Conservation (phyloP, 2,329 filamentous ascomycete genomes). For the Camillea tinctor region DNA sequence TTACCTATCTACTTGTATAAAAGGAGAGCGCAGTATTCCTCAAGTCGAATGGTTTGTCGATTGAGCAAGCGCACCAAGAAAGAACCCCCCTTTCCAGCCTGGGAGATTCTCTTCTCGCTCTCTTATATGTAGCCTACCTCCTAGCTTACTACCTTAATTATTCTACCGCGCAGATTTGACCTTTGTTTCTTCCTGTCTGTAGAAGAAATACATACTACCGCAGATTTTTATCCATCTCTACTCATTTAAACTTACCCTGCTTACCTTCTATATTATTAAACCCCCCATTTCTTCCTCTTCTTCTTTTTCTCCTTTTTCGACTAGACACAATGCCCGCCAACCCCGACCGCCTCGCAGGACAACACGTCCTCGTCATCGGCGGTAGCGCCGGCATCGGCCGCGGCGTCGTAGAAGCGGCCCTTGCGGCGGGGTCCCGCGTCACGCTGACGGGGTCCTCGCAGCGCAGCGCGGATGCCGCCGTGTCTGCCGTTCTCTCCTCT, state of each 20-base stretch:
- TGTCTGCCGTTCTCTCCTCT: constrained; percentile 17
- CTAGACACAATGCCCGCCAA: constrained; percentile 18
- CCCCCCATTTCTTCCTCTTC: too few species aligned
- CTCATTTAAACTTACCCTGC: not conserved
- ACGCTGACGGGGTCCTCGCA: constrained; percentile 24
- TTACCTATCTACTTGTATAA: not conserved
- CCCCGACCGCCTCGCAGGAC: constrained; percentile 31
- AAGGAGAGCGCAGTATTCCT: not conserved
- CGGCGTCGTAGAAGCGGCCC: constrained; percentile 25
- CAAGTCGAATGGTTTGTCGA: not conserved
- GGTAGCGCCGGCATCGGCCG: constrained; percentile 29
- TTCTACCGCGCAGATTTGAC: not conserved
- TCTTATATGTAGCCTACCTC: not conserved
- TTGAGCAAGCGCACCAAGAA: too few species aligned
- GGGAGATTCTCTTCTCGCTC: too few species aligned
- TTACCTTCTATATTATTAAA: too few species aligned
- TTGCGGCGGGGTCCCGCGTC: constrained; percentile 26
- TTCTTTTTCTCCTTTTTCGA: not conserved
- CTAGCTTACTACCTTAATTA: not conserved
- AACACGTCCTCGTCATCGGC: constrained; percentile 32
- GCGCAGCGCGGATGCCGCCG: constrained; percentile 19
- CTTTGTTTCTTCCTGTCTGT: too few species aligned
- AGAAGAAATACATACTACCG: not conserved
- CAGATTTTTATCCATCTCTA: not conserved
- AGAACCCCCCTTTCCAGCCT: too few species aligned